Evolutionary conservation across 179 eudicot species (phyloP), one percentile per base, ranked within the genome.

Genomic region (Silene coronaria): DNA sequence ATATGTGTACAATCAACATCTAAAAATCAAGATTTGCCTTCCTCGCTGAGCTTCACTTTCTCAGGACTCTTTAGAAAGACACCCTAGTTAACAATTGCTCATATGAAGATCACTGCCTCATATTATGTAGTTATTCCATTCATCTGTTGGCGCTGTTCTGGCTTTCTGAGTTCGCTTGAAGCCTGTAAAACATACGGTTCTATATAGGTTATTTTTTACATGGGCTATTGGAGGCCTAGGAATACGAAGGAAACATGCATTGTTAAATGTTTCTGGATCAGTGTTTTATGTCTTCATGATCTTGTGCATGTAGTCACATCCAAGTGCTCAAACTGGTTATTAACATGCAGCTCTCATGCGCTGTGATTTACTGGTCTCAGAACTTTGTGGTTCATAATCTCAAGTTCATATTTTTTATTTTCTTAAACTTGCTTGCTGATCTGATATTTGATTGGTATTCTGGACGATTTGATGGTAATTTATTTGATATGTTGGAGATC

Each of bases 311-410:
- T 27, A 62, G 66, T 10, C 13, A 61, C 67, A 62, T 26, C n/a
- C 27, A 0, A 62, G 32, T 62, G 67, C 26, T 28, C 21, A 62
- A 27, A 62, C 21, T 62, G 34, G 16, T 59, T 34, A 34, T 13
- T 21, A 59, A 16, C 14, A 19, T 26, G 67, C 42, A 73, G 76
- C 14, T 73, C 26, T 73, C 32, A 34, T 73, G 67, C 12, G 17
- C 2, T 34, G 22, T 34, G 9, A 11, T 16, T 59, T 59, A 32
- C 17, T 21, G 55, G 53, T 32, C 59, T 38, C 26, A 45, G 32
- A 64, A 63, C 46, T 45, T 63, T 74, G 8, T 19, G 27, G 11
- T 24, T 23, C 48, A 34, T 22, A 36, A 45, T 67, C 34, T 4
- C n/a, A 62, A 12, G 11, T 24, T 55, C 19, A 62, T 27, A 28